phyloP scores from a whole-genome alignment of 1,284 basidiomycete genomes.

The Entoloma clypeatum region DNA sequence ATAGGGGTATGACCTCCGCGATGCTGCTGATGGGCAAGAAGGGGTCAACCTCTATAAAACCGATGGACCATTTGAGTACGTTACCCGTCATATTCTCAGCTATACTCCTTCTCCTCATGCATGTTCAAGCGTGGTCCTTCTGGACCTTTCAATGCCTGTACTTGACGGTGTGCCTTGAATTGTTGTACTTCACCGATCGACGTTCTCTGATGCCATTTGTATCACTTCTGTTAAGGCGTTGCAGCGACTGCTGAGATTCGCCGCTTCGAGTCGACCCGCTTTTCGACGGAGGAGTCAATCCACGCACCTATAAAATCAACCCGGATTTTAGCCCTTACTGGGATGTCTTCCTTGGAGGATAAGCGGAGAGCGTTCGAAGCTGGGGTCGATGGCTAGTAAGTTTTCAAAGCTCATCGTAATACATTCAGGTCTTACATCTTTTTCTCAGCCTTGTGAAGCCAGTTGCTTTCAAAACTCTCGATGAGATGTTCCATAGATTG shows the following conservation, averaged over 20 bases:
- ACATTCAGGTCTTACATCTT: neutral
- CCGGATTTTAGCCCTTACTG: conserved; percentile 88
- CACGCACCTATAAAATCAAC: conserved; percentile 27
- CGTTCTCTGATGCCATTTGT: conserved; percentile 3
- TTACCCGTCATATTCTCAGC: conserved; percentile 15
- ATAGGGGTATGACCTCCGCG: conserved; percentile 73
- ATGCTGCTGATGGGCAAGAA: conserved; percentile 81
- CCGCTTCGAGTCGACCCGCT: conserved; percentile 62
- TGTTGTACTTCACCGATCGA: conserved; percentile 15
- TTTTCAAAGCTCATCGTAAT: conserved; percentile 16
- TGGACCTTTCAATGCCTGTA: conserved; percentile 92
- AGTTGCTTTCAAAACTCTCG: conserved; percentile 85
- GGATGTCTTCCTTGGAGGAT: conserved; percentile 89
- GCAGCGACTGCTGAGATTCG: conserved; percentile 84
- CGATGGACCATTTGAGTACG: conserved; percentile 75
- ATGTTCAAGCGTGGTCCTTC: conserved; percentile 64
- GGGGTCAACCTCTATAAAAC: conserved; percentile 76
- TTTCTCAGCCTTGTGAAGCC: conserved; percentile 79
- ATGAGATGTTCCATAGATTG: conserved; percentile 79
- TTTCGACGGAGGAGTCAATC: conserved; percentile 16
- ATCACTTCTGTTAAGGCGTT: conserved; percentile 46
- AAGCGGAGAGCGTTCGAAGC: conserved; percentile 88
- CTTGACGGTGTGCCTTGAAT: conserved; percentile 85
- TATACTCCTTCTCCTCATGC: conserved; percentile 11
- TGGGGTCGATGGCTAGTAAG: conserved; percentile 93